phyloP scores from a whole-genome alignment of 179 eudicot genomes.

The Silene coronaria region DNA sequence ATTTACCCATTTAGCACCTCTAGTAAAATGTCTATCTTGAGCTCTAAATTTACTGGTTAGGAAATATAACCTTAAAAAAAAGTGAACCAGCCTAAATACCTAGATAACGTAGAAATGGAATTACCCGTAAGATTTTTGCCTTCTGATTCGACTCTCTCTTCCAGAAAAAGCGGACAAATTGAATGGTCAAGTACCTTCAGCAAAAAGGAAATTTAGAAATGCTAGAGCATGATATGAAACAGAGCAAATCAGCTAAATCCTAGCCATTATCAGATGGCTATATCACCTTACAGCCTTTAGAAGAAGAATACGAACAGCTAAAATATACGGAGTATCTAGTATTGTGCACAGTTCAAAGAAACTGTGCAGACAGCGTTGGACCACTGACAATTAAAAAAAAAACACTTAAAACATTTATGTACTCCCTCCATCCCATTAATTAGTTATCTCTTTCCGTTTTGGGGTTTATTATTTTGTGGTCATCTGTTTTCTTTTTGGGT shows the following conservation, averaged over 20 bases:
- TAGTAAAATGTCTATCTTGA: too few relatives aligned
- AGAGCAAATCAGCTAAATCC: background rate
- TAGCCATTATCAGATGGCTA: background rate
- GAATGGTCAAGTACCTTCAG: constrained; percentile 79
- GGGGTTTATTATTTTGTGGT: too few relatives aligned
- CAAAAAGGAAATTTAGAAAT: constrained; percentile 15
- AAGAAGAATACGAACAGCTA: too few relatives aligned
- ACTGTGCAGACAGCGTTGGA: background rate
- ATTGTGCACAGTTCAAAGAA: background rate
- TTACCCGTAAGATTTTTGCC: constrained; percentile 95
- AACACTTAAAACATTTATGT: too few relatives aligned
- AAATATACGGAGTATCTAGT: background rate
- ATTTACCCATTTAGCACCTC: too few relatives aligned
- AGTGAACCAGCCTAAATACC: background rate
- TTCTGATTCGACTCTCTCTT: constrained; percentile 97
- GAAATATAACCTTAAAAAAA: background rate
- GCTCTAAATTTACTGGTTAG: constrained; percentile 1
- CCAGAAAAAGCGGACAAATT: constrained; percentile 97
- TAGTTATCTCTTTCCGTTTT: too few relatives aligned
- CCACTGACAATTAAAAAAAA: background rate
- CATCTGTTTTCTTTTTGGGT: too few relatives aligned
- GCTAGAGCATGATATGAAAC: background rate
- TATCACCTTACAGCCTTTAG: too few relatives aligned
- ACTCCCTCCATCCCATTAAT: too few relatives aligned
- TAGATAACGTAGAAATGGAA: background rate